Base-by-base conservation (phyloP, 306 rosid genomes). In the Ormosia emarginata region DNA sequence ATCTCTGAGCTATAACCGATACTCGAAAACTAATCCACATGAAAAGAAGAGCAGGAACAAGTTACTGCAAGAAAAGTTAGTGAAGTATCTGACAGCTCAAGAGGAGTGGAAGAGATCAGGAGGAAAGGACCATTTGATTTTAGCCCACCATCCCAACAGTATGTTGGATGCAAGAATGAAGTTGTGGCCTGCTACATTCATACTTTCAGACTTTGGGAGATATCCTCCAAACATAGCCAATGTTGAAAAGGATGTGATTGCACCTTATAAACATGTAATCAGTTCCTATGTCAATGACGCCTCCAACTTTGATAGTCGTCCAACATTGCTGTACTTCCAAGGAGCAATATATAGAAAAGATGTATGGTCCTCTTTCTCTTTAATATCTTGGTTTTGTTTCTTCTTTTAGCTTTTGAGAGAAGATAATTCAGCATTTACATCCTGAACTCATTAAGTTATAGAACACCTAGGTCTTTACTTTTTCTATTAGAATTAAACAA, bases 101-200 rank as follows among this genome's bases (percentile, higher is more conserved):
- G 82, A 85, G 81, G 92, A 90, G 83, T 93, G 98, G 98, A 90
- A 87, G 76, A 85, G 71, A 0, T 90, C 94, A 37, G 90, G 90
- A 10, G 98, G 98, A 52, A 70, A 77, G 70, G 94, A 93, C 75
- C 98, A 93, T 86, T 70, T 93, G 83, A 90, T 93, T 67, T 69
- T 93, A 46, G 98, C 96, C n/a, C 98, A 93, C 67, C 97, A 93
- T 86, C 98, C 98, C 2, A 93, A 93, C 29, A 93, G 98, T 61
- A 84, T 93, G 89, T 41, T 86, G 72, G 86, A 88, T 17, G 94
- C 93, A 30, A 91, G 94, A 88, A 76, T 77, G 81, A 81, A 89
- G 74, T 81, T 93, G 15, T 91, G 97, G 95, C 90, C 94, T 62
- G 94, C 96, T 33, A 90, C 91, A 30, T 87, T 91, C 78, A 83